Evolutionary conservation across 1,139 yeast species (phyloP).

Genomic region (Debaryomyces singareniensis): DNA sequence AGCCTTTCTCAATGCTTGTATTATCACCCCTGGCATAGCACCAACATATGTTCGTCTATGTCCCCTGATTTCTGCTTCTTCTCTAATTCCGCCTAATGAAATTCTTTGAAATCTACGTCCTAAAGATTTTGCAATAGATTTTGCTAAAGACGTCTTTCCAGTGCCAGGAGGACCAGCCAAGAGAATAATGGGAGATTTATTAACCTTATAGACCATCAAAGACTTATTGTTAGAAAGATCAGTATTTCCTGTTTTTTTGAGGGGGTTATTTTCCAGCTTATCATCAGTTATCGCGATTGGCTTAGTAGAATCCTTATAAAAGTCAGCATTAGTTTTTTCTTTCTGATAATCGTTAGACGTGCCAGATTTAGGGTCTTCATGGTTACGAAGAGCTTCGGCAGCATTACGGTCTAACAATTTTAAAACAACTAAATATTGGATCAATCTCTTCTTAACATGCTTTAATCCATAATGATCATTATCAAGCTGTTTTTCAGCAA

Average conservation of each 20-base stretch:
- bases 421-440: constrained; percentile 77
- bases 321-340: constrained; percentile 3
- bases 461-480: constrained; percentile 81
- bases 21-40: constrained; percentile 84
- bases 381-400: constrained; percentile 15
- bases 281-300: neutral
- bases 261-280: neutral
- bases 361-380: constrained; percentile 4
- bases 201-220: constrained; percentile 25
- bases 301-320: constrained; percentile 1
- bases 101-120: constrained; percentile 78
- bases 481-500: constrained; percentile 60
- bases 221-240: constrained; percentile 11
- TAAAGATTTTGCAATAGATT: constrained; percentile 75
- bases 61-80: constrained; percentile 88
- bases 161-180: constrained; percentile 96
- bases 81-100: constrained; percentile 83
- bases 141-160: constrained; percentile 87
- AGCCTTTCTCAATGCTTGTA: constrained; percentile 74
- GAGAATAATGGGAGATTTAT: constrained; percentile 68
- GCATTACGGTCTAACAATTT: constrained; percentile 50
- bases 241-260: constrained; percentile 1
- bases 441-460: constrained; percentile 71
- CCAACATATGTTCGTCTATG: constrained; percentile 93
- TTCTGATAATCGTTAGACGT: constrained; percentile 1